A percentile compares a stretch with the other conserved stretches of the same genome.
phyloP scores from a whole-genome alignment of 1,284 basidiomycete genomes.

The Ceratobasidium sp. region DNA sequence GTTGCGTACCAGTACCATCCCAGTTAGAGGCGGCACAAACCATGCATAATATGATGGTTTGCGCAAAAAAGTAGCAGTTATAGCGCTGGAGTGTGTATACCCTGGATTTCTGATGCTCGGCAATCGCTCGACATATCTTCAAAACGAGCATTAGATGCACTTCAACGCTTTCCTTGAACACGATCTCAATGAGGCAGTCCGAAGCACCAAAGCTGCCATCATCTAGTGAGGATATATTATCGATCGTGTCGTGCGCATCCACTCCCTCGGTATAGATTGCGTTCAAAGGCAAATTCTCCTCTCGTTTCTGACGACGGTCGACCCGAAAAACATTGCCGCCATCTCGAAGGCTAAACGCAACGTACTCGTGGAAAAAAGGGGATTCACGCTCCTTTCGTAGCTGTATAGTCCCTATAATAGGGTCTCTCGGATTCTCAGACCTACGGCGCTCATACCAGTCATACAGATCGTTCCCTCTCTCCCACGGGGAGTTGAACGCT shows the following conservation, averaged over 20 bases:
- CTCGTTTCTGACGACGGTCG: not conserved
- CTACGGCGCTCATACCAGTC: not conserved
- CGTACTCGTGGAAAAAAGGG: conserved; percentile 19
- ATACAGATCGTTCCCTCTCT: not conserved
- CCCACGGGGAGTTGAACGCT: not conserved
- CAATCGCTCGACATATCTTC: not conserved
- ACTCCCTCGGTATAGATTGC: not conserved
- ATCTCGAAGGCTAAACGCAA: not conserved
- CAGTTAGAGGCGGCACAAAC: too few relatives aligned
- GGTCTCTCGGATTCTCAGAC: too few relatives aligned
- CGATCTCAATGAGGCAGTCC: not conserved
- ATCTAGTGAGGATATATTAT: not conserved
- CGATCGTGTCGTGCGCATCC: not conserved
- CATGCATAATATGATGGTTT: not conserved
- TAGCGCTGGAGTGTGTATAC: not conserved
- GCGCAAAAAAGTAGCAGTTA: conserved; percentile 1
- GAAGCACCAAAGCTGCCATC: not conserved
- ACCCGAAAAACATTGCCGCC: not conserved
- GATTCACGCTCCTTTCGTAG: conserved; percentile 4
- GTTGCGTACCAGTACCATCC: too few relatives aligned
- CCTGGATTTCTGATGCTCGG: not conserved
- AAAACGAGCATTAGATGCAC: not conserved
- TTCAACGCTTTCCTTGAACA: not conserved
- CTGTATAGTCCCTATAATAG: not conserved
- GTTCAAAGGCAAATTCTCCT: not conserved